These are phyloP conservation scores for Eremochloa ophiuroides DNA, from an alignment of 176 grass and related monocot genomes.

Conservation along the genomic window DNA sequence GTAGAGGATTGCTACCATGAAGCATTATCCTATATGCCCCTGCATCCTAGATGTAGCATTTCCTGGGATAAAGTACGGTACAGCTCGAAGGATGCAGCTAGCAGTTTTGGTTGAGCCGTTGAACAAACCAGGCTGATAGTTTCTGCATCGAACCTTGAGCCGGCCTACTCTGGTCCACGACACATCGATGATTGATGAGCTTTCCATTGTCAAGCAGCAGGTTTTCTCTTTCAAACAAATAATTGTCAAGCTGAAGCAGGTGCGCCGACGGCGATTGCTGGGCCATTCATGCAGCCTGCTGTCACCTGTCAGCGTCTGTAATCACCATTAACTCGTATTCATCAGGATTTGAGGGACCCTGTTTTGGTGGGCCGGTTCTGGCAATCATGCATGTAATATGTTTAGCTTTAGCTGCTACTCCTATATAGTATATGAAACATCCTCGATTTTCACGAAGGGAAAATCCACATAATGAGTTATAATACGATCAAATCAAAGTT, in stretches of 20 bases:
- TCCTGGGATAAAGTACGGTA: background rate
- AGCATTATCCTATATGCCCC: too few species aligned
- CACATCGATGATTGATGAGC: constrained; percentile 11
- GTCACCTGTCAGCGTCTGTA: background rate
- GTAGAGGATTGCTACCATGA: too few species aligned
- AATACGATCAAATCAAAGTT: too few species aligned
- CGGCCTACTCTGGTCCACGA: background rate
- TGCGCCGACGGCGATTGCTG: background rate
- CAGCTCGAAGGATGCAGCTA: constrained; percentile 14
- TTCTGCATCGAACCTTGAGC: background rate
- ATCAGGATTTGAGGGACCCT: background rate
- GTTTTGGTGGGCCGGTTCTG: background rate
- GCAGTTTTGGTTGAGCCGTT: constrained; percentile 28
- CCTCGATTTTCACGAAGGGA: too few species aligned
- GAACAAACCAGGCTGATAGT: constrained; percentile 23
- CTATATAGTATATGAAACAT: background rate
- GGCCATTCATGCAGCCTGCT: background rate
- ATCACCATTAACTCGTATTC: background rate
- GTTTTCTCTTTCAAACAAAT: background rate
- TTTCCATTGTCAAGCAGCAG: constrained; percentile 11
- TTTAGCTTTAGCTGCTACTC: background rate
- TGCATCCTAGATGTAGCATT: background rate
- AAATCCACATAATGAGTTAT: too few species aligned
- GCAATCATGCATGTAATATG: background rate
- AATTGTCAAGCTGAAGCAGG: constrained; percentile 14